Conservation (phyloP, 257 asterid species). For the Rubia yunnanensis region DNA sequence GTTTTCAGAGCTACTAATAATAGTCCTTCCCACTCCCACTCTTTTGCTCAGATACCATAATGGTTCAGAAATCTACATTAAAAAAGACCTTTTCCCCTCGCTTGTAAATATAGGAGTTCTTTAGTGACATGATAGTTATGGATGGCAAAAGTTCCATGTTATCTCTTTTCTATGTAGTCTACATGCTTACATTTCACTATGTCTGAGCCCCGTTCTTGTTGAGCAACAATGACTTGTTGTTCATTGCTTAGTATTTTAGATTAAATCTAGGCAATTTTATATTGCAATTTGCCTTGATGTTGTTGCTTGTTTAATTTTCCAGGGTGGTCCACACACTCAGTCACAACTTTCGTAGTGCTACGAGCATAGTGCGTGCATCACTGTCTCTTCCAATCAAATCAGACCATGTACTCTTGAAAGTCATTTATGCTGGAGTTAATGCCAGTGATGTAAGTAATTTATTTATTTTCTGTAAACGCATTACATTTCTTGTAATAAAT, state of each 20-base stretch:
- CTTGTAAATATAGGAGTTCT: neutral
- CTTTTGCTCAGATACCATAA: neutral
- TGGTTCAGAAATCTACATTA: neutral
- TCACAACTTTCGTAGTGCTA: constrained; percentile 78
- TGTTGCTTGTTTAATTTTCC: constrained; percentile 11
- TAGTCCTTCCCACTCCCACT: no score
- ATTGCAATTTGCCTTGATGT: neutral
- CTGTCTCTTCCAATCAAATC: constrained; percentile 68
- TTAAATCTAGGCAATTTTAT: neutral
- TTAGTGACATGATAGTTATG: neutral
- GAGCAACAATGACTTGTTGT: neutral
- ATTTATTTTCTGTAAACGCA: neutral
- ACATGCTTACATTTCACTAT: neutral
- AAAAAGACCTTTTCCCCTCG: neutral
- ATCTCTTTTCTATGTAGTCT: neutral
- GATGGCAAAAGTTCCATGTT: neutral
- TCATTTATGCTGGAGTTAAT: constrained; percentile 95
- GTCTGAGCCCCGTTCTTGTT: neutral
- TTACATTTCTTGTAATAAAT: neutral
- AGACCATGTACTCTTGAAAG: constrained; percentile 70
- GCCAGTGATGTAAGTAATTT: constrained; percentile 93
- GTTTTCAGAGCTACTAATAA: neutral
- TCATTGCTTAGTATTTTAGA: neutral
- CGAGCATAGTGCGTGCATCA: constrained; percentile 48
- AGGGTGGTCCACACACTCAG: constrained; percentile 85